Percentiles rank a stretch among this genome's conserved stretches.
Evolutionary conservation across 1,139 yeast species (phyloP).

Genomic region (Arxiozyma slooffiae): DNA sequence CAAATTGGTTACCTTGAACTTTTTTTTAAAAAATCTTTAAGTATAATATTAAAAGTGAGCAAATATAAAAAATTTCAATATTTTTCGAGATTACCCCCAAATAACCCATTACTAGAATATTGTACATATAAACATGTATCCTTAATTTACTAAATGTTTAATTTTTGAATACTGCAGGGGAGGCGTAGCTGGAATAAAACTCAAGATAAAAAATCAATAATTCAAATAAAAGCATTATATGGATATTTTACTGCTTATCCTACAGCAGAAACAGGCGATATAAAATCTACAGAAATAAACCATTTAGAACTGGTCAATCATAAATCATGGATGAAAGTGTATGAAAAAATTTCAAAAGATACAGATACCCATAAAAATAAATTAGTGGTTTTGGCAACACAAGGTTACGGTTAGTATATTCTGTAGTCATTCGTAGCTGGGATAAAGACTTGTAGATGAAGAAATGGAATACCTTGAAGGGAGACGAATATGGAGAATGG

Average conservation of each 20-base stretch:
- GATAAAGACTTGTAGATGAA: conserved; percentile 50
- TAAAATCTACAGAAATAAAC: conserved; percentile 13
- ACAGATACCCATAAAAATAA: conserved; percentile 33
- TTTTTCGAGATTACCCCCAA: too few relatives aligned
- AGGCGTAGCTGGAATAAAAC: background rate
- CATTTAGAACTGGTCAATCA: conserved; percentile 41
- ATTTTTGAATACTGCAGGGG: too few relatives aligned
- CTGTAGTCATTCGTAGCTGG: conserved; percentile 46
- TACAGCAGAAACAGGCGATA: conserved; percentile 3
- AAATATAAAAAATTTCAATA: too few relatives aligned
- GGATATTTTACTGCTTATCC: conserved; percentile 20
- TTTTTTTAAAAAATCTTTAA: too few relatives aligned
- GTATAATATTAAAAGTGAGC: too few relatives aligned
- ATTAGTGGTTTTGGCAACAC: conserved; percentile 55
- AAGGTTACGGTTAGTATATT: conserved; percentile 76
- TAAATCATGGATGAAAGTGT: conserved; percentile 40
- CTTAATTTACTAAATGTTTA: background rate
- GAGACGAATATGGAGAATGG: conserved; percentile 26
- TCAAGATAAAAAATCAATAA: background rate
- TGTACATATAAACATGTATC: background rate
- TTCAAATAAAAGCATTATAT: conserved; percentile 16
- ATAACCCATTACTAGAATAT: too few relatives aligned
- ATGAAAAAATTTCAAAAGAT: conserved; percentile 16
- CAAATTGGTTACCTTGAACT: too few relatives aligned
- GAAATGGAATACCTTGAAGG: conserved; percentile 45